These are phyloP conservation scores for Chlorella sorokiniana DNA, from an alignment of 139 green algal genomes.

Conservation along the genomic window DNA sequence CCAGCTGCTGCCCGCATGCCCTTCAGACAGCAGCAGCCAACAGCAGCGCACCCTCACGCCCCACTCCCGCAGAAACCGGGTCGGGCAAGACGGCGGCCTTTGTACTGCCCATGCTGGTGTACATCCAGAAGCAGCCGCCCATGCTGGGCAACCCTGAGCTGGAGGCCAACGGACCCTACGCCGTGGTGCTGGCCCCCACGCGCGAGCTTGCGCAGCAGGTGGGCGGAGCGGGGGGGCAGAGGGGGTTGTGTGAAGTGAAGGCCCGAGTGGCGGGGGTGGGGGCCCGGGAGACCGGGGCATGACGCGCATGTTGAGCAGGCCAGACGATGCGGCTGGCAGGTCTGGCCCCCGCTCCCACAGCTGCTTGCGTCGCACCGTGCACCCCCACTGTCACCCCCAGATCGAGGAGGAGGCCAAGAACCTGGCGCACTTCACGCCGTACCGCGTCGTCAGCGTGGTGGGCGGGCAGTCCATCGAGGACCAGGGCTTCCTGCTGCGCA, in stretches of 20 bases:
- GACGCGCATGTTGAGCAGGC: too few relatives aligned
- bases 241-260: neutral
- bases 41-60: neutral
- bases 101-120: constrained; percentile 95
- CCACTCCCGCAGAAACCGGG: constrained; percentile 77
- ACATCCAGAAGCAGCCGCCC: constrained; percentile 89
- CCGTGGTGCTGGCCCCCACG: constrained; percentile 95
- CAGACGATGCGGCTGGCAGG: constrained; percentile 19
- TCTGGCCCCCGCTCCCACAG: neutral
- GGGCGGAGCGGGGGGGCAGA: neutral
- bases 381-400: constrained; percentile 37
- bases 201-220: constrained; percentile 92
- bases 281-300: too few relatives aligned
- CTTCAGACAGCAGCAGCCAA: too few relatives aligned
- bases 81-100: constrained; percentile 98
- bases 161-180: constrained; percentile 88
- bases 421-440: constrained; percentile 72
- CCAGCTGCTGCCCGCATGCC: too few relatives aligned
- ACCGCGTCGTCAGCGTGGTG: constrained; percentile 88
- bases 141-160: constrained; percentile 87
- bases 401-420: constrained; percentile 91
- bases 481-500: constrained; percentile 83
- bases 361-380: neutral
- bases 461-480: constrained; percentile 97
- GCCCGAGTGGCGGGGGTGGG: too few relatives aligned